Evolutionary conservation across 1,139 yeast species (phyloP).

Genomic region (Nadsonia starkeyi-henricii): DNA sequence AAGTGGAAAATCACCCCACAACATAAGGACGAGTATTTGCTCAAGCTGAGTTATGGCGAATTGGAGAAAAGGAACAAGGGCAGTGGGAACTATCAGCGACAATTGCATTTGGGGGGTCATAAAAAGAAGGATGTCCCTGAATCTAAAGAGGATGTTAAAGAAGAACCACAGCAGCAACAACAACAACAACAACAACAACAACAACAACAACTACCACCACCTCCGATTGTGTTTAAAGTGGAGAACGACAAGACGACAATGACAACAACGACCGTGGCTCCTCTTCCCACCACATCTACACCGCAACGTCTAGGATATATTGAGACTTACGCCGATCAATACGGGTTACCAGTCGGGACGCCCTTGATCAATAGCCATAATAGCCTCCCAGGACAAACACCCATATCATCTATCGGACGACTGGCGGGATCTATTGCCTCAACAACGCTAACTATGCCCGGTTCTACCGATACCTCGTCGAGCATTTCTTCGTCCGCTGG

Average conservation of each 20-base stretch:
- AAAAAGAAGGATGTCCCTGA: not conserved
- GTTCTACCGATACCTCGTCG: not conserved
- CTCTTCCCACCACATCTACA: not conserved
- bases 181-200: slow-evolving; percentile 6
- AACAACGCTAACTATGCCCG: not conserved
- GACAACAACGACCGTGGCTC: slow-evolving; percentile 9
- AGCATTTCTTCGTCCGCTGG: no score
- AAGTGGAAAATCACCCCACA: slow-evolving; percentile 92
- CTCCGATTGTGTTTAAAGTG: slow-evolving; percentile 7
- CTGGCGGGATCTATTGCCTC: no score
- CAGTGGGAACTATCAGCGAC: slow-evolving; percentile 1
- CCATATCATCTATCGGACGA: no score
- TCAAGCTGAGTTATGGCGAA: slow-evolving; percentile 54
- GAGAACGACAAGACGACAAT: slow-evolving; percentile 7
- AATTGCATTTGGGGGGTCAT: slow-evolving; percentile 1
- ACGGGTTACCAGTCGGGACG: slow-evolving; percentile 10
- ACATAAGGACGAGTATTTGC: slow-evolving; percentile 71
- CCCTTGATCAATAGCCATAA: no score
- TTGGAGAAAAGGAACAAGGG: slow-evolving; percentile 27
- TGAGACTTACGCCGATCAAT: slow-evolving; percentile 16
- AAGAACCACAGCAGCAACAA: slow-evolving; percentile 1
- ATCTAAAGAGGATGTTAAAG: not conserved
- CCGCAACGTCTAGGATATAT: not conserved
- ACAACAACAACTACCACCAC: slow-evolving; percentile 7
- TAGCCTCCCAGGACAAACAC: no score